Evolutionary conservation across 768 basidiomycete species (phyloP), one percentile per base, ranked within the genome.

Genomic region (Rhizopogon rudus): DNA sequence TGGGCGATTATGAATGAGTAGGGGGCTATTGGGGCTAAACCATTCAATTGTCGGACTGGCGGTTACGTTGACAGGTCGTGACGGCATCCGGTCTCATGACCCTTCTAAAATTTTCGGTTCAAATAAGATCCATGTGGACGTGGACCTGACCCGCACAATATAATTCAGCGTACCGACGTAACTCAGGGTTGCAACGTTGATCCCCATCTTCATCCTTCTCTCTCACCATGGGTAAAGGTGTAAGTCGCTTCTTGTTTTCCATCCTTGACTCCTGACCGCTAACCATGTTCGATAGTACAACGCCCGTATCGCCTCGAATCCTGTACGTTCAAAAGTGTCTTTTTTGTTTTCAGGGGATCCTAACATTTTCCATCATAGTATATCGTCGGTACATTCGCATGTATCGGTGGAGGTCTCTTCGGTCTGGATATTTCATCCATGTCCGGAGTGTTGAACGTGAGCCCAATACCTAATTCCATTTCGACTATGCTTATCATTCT

Each of bases 361-460:
- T 50, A 16, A 17, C 25, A 41, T 44, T 22, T 16, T 42, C 48
- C 12, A n/a, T 20, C 29, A n/a, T 58, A 88, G 87, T 88, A 88
- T 67, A 68, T 88, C 55, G 88, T 89, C 53, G 88, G 88, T 31
- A 82, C 85, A 16, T 90, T 90, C 70, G 87, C 88, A 68, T 90
- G 88, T 67, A 88, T 90, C 58, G 87, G 88, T 39, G 87, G 87
- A 60, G 85, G 85, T 48, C 79, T 90, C 39, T 90, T 89, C 65
- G 88, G 88, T 67, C 67, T 90, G 73, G 88, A 90, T 75, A 88
- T 90, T 64, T 86, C 87, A 63, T 89, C 86, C 65, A 89, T 89
- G 87, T 86, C 87, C 50, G 87, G 84, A 7, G 86, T 89, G 51
- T 70, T 89, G 60, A 85, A 67, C 53, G 81, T 83, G 60, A 57